Conservation (phyloP, 345 rosid species). For the Hypericum androsaemum region DNA sequence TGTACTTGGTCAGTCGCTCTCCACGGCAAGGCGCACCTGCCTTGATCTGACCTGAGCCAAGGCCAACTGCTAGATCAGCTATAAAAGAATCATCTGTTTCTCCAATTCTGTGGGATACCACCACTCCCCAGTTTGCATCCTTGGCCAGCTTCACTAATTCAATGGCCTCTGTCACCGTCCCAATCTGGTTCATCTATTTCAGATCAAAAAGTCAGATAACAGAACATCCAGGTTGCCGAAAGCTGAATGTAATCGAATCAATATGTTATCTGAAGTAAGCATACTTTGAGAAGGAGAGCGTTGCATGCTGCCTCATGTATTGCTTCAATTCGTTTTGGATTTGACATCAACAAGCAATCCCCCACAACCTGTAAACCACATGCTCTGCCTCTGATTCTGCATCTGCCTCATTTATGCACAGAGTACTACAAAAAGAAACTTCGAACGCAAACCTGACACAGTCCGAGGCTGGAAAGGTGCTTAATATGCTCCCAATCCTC, state of each 20-base stretch:
- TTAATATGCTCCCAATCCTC: slow-evolving; percentile 96
- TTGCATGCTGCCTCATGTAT: slow-evolving; percentile 72
- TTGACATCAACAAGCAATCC: slow-evolving; percentile 77
- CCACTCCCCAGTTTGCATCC: slow-evolving; percentile 88
- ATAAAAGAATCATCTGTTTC: slow-evolving; percentile 90
- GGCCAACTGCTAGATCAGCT: slow-evolving; percentile 85
- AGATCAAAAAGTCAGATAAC: no score
- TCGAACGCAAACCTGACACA: slow-evolving; percentile 70
- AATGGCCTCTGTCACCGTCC: slow-evolving; percentile 90
- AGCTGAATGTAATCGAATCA: background rate
- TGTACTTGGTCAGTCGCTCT: slow-evolving; percentile 85
- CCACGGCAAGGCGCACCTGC: slow-evolving; percentile 99
- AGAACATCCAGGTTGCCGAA: no score
- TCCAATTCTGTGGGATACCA: slow-evolving; percentile 82
- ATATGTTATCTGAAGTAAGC: background rate
- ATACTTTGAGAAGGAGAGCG: slow-evolving; percentile 90
- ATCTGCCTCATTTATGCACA: background rate
- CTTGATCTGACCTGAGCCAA: slow-evolving; percentile 74
- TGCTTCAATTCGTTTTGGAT: slow-evolving; percentile 75
- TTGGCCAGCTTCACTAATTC: slow-evolving; percentile 91
- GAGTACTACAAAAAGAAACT: background rate
- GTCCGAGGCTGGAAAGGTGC: slow-evolving; percentile 59
- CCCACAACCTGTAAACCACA: slow-evolving; percentile 71
- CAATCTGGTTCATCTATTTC: slow-evolving; percentile 75
- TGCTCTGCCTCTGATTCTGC: background rate